A percentile compares a stretch with the other conserved stretches of the same genome.
These are phyloP conservation scores for Earliella scabrosa DNA, from an alignment of 1,284 basidiomycete species.

Conservation along the genomic window DNA sequence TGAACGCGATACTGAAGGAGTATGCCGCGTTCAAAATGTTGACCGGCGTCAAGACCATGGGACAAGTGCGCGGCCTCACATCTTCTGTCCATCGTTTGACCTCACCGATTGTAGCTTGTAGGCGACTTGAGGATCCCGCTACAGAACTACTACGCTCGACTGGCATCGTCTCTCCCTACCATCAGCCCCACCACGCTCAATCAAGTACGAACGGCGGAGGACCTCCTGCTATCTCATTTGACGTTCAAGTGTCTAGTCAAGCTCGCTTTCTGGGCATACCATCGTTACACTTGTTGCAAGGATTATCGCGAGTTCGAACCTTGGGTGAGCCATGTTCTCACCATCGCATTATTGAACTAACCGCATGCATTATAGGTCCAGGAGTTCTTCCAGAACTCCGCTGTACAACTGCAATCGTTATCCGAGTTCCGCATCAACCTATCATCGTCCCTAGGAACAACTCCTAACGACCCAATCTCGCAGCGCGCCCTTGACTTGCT, in stretches of 20 bases:
- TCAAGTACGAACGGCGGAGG: conserved; percentile 45
- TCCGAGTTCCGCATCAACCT: conserved; percentile 51
- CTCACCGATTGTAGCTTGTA: conserved; percentile 50
- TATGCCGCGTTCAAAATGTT: conserved; percentile 70
- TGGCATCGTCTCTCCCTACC: conserved; percentile 51
- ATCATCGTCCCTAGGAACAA: conserved; percentile 38
- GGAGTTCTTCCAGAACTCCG: conserved; percentile 63
- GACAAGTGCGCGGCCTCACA: conserved; percentile 42
- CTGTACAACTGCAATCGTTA: conserved; percentile 56
- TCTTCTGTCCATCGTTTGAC: not conserved
- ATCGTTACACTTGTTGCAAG: conserved; percentile 48
- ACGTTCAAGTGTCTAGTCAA: conserved; percentile 73
- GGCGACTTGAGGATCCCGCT: conserved; percentile 54
- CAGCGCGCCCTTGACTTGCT: conserved; percentile 54
- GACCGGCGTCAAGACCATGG: conserved; percentile 67
- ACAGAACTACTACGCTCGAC: conserved; percentile 60
- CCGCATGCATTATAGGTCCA: conserved; percentile 46
- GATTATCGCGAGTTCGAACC: conserved; percentile 47
- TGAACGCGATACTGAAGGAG: conserved; percentile 72
- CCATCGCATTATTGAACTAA: conserved; percentile 1
- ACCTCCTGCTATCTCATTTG: conserved; percentile 66
- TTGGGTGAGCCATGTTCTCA: conserved; percentile 52
- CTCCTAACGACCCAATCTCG: conserved; percentile 33
- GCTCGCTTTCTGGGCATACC: conserved; percentile 73
- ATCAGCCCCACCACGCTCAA: conserved; percentile 43